Evolutionary conservation across 345 rosid genomes (phyloP), one percentile per base, ranked within the genome.

Genomic region (Gossypium ekmanianum): DNA sequence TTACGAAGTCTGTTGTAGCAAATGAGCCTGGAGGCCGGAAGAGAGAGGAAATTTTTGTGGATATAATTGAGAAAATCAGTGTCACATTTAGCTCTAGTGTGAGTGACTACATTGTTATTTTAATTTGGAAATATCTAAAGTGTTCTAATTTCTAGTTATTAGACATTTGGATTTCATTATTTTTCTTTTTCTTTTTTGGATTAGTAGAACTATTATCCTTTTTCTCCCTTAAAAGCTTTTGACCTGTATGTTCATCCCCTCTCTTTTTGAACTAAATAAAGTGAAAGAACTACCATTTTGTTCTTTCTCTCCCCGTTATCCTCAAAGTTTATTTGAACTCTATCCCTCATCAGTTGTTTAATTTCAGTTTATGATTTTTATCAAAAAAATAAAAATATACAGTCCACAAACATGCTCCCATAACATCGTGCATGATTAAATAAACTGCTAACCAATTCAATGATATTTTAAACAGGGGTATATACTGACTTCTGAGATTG

Each of bases 1-100:
- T 96, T 62, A 96, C 99, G 22, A 93, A 93, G 77, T 96, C 99
- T 52, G 94, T 91, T 81, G 95, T 96, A 24, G 98, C 98, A 63
- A 96, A 90, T 90, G 99, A 96, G 62, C 94, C 97, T 71, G 94
- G 91, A n/a, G 98, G 97, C 77, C 87, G 93, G 83, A 96, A 85
- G 84, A 91, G 98, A 83, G 99, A 96, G 85, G 98, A 96, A 85
- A 93, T 93, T 45, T 96, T 93, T 81, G 98, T 93, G 79, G 99
- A 96, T 80, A 88, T 96, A 79, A 96, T 96, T 14, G 98, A 93
- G 87, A 93, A 96, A 87, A 93, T 96, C 79, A 96, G 99, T 79
- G 94, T 96, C 72, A 93, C 98, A 73, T 96, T 96, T 88, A 92
- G 99, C 83, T 91, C 98, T 70, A 96, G 99, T 79, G 98, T 96